Base-by-base conservation (phyloP, 345 rosid species). In the Dovyalis caffra region DNA sequence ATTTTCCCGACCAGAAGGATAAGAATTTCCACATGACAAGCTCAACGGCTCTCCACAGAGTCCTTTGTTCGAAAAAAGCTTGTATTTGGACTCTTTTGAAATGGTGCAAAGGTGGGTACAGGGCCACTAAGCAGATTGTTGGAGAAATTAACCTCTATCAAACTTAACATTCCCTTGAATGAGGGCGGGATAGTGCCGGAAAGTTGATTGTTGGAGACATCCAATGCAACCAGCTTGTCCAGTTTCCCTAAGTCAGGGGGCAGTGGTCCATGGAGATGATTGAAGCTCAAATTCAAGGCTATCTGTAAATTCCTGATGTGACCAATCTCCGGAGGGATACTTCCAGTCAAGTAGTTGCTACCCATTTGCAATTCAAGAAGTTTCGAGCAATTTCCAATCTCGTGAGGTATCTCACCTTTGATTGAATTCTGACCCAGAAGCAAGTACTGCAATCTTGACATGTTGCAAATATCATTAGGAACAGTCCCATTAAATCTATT, bases 31-130 rank as follows among this genome's bases (percentile, higher is more conserved):
- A 80, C 98, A 95, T 7, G 84, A 69, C 38, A 82, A 80, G 77
- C 85, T 85, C 83, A 95, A 75, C 23, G 98, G 99, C 72, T 89
- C 90, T 61, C 97, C 99, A 49, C 99, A 92, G 35, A 92, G 95
- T 76, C 93, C 96, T 80, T 85, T 92, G 64, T 95, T 95, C 15
- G 90, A 8, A 61, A 69, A 43, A 95, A 95, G 87, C 97, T 95
- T 40, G 94, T 88, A 72, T 77, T 84, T 20, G 93, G 85, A 82
- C 97, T 89, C 88, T 92, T 92, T 76, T 92, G 99, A 71, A 95
- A 95, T 4, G 97, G 99, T 37, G 76, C 92, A 68, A 88, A 92
- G 49, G 76, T 75, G 3, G 98, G 98, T 10, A 80, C 71, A 34
- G 71, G 77, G 21, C 83, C 83, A 35, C 11, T 69, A 1, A 80